Base-by-base conservation (phyloP, 2,329 filamentous ascomycete species). In the Ceratocystis harringtonii region DNA sequence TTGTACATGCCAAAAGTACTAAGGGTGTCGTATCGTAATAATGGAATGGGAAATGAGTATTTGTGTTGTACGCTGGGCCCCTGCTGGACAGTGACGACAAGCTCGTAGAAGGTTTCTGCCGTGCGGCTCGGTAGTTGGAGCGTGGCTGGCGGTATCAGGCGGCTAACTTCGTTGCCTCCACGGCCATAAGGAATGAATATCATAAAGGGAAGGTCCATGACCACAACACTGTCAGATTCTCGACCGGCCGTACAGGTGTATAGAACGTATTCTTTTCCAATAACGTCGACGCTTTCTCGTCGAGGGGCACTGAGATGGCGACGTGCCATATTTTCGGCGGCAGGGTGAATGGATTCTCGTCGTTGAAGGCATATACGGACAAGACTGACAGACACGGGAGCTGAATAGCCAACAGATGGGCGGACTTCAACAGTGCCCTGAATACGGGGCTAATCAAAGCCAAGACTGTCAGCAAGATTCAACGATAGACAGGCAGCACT, bases 1-100 rank as follows among this genome's bases (percentile, higher is more conserved):
- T 97, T 97, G 79, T 97, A 99, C 94, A 97, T 97, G 76, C 94
- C 94, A 77, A 99, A 99, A 1, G 94, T 97, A 52, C 92, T 96
- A 61, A 99, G 80, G 1, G 92, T 99, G 75, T 99, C 94, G 78
- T 97, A 99, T 73, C 94, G 83, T 70, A 90, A 85, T 70, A 99
- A 84, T 1, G 92, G 92, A 48, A 97, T 88, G 1, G 94, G 90
- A 70, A 96, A 96, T 3, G 85, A 80, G 75, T 95, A 94, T 76
- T 95, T 95, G 76, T 89, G 90, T 76, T 96, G 90, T 68, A 89
- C 85, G 71, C 85, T 84, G 70, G 88, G 86, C 2, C 92, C 90
- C 75, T 97, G 92, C 73, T 97, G 92, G 25, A 99, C 88, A 63
- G 88, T 95, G 63, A 99, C 94, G 65, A 97, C 90, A 68, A 99